A percentile compares a stretch with the other conserved stretches of the same genome.
phyloP scores from a whole-genome alignment of 805 yeast species.

The Saturnispora dispora region DNA sequence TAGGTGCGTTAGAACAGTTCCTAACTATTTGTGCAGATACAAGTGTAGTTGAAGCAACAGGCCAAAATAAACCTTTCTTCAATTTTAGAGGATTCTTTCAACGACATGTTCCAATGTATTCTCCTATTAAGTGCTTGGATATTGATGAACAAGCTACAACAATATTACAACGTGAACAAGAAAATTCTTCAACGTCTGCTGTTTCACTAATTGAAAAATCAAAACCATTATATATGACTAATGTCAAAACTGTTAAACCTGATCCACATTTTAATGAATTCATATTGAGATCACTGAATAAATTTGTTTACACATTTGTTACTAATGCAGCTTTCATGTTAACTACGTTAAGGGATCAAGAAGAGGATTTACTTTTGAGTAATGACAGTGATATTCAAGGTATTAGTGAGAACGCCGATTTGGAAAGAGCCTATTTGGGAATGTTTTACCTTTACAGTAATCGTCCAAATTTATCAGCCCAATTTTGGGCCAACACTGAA shows the following conservation, averaged over 20 bases:
- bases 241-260: constrained; percentile 15
- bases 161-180: constrained; percentile 23
- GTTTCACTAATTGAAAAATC: constrained; percentile 24
- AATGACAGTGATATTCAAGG: constrained; percentile 50
- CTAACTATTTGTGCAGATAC: constrained; percentile 55
- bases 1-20: constrained; percentile 65
- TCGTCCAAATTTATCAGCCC: constrained; percentile 46
- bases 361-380: constrained; percentile 56
- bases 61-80: constrained; percentile 33
- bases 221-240: constrained; percentile 20
- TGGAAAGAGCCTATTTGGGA: constrained; percentile 79
- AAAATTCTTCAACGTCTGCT: constrained; percentile 17
- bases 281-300: constrained; percentile 37
- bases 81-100: constrained; percentile 62
- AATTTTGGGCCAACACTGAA: constrained; percentile 54
- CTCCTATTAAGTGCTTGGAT: constrained; percentile 45
- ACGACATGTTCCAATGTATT: constrained; percentile 50
- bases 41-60: constrained; percentile 15
- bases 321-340: constrained; percentile 57
- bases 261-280: constrained; percentile 26
- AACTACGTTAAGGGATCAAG: constrained; percentile 60
- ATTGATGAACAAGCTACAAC: constrained; percentile 35
- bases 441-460: constrained; percentile 58
- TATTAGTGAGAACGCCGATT: constrained; percentile 65
- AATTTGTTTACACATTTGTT: constrained; percentile 47